phyloP scores from a whole-genome alignment of 306 rosid genomes.

The Lotus japonicus region DNA sequence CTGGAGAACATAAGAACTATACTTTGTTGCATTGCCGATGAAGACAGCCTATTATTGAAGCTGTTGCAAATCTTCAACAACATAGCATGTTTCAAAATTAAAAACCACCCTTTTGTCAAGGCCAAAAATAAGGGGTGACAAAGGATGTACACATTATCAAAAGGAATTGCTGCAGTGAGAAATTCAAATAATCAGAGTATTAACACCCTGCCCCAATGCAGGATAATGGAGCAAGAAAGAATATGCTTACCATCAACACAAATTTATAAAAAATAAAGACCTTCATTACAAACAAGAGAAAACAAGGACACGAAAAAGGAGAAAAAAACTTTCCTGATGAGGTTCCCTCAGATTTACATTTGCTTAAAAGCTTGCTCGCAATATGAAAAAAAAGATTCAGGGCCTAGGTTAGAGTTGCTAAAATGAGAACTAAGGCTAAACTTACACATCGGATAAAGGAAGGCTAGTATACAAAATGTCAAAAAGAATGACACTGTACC shows the following conservation, averaged over 20 bases:
- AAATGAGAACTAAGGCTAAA: slow-evolving; percentile 25
- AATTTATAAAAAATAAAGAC: background rate
- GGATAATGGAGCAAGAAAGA: background rate
- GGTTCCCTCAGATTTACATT: slow-evolving; percentile 45
- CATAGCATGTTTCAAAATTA: background rate
- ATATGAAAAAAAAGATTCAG: background rate
- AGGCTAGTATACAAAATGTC: slow-evolving; percentile 57
- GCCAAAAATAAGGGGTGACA: background rate
- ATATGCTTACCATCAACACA: slow-evolving; percentile 4
- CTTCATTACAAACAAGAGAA: background rate
- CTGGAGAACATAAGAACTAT: too few species aligned
- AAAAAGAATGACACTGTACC: slow-evolving; percentile 56
- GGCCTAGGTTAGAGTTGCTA: slow-evolving; percentile 34
- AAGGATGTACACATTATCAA: background rate
- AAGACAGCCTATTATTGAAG: background rate
- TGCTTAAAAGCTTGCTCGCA: slow-evolving; percentile 27
- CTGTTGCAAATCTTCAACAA: background rate
- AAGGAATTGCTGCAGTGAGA: background rate
- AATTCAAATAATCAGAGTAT: background rate
- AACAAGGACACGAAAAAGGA: background rate
- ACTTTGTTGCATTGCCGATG: too few species aligned
- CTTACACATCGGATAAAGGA: slow-evolving; percentile 22
- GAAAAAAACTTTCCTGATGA: slow-evolving; percentile 21
- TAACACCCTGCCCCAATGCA: background rate
- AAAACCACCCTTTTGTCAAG: background rate